Evolutionary conservation across 345 rosid genomes (phyloP).

Genomic region (Arabidopsis arenosa): DNA sequence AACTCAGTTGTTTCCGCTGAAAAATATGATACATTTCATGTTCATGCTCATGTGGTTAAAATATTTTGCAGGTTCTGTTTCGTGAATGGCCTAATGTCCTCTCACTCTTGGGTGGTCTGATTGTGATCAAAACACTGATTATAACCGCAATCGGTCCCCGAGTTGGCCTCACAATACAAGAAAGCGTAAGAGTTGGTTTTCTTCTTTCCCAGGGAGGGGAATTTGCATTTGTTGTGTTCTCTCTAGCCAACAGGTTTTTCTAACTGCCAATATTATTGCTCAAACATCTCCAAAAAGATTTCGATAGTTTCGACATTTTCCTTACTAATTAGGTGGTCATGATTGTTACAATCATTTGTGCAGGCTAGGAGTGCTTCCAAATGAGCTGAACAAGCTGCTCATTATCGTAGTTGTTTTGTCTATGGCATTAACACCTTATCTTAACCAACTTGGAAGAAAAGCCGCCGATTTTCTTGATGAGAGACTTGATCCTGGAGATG

Average conservation of each 20-base stretch:
- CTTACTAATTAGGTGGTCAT: slow-evolving; percentile 1
- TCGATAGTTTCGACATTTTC: not conserved
- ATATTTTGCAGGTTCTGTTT: slow-evolving; percentile 66
- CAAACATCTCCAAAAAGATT: slow-evolving; percentile 10
- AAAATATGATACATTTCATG: slow-evolving; percentile 9
- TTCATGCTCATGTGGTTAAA: slow-evolving; percentile 24
- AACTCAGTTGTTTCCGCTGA: slow-evolving; percentile 4
- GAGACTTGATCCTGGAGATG: slow-evolving; percentile 42
- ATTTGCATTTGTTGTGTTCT: slow-evolving; percentile 93
- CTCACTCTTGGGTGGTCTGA: slow-evolving; percentile 87
- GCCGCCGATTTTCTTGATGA: slow-evolving; percentile 82
- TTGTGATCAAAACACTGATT: slow-evolving; percentile 84
- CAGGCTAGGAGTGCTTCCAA: slow-evolving; percentile 98
- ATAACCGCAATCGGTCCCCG: slow-evolving; percentile 92
- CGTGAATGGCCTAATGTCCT: slow-evolving; percentile 98
- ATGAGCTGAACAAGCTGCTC: slow-evolving; percentile 96
- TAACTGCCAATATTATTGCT: slow-evolving; percentile 10
- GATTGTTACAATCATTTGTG: slow-evolving; percentile 28
- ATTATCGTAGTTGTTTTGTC: slow-evolving; percentile 95
- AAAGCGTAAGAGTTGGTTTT: slow-evolving; percentile 90
- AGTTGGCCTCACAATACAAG: slow-evolving; percentile 87
- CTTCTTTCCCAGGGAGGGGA: slow-evolving; percentile 98
- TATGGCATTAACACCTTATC: slow-evolving; percentile 94
- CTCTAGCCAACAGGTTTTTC: slow-evolving; percentile 84
- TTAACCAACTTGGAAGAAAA: slow-evolving; percentile 81